A percentile compares a stretch with the other conserved stretches of the same genome.
These are phyloP conservation scores for Fomitopsis schrenkii DNA, from an alignment of 1,284 basidiomycete species.

Conservation along the genomic window DNA sequence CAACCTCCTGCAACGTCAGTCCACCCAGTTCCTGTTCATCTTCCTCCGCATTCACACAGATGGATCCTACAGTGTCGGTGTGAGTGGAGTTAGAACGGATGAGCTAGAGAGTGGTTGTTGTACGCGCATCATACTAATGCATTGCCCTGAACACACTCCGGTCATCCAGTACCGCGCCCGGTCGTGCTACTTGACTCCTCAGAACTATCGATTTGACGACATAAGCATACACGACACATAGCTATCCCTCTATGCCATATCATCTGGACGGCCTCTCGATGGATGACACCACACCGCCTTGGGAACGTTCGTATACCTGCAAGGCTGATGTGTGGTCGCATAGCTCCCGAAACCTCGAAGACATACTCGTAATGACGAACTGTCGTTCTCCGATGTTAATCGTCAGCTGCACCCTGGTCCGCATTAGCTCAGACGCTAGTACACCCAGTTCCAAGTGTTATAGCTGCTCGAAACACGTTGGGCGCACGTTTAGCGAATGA, in stretches of 20 bases:
- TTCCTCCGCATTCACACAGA: background rate
- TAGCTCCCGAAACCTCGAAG: background rate
- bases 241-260: too few species aligned
- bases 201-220: too few species aligned
- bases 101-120: background rate
- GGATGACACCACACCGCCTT: too few species aligned
- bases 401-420: background rate
- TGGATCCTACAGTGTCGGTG: background rate
- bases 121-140: conserved; percentile 3
- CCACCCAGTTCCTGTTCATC: background rate
- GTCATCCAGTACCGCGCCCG: background rate
- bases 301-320: too few species aligned
- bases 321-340: too few species aligned
- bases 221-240: too few species aligned
- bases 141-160: background rate
- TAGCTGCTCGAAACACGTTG: too few species aligned
- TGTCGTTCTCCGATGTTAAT: background rate
- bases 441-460: too few species aligned
- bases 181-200: too few species aligned
- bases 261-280: too few species aligned
- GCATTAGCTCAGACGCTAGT: too few species aligned
- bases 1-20: conserved; percentile 76
- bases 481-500: too few species aligned
- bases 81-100: conserved; percentile 1
- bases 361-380: background rate